Base-by-base conservation (phyloP, 805 yeast genomes). In the Kuraishia floccosa region DNA sequence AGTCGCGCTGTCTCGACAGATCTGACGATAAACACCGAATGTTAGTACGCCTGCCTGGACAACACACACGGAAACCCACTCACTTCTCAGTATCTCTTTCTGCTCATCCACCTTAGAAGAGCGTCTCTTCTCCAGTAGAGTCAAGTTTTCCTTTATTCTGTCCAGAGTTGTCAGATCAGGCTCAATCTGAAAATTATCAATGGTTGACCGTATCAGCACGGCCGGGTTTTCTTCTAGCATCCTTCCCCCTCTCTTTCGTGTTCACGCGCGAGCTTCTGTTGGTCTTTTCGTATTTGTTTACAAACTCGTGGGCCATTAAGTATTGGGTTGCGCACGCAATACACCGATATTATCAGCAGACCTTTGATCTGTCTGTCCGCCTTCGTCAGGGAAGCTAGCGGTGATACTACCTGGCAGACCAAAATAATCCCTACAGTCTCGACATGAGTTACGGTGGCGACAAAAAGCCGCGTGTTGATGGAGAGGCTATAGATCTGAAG, bases 131-230 rank as follows among this genome's bases (percentile, higher is more conserved):
- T 50, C 38, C 9, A 66, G 45, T 16, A 50, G 36, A 12, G 39
- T 35, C 11, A 63, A 43, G 30, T 57, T 52, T 10, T 55, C 64
- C 7, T 61, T 58, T 13, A 68, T 64, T 23, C 67, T 46, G 28
- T 63, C 63, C 2, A 71, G 43, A 2, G 66, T 59, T 17, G 53
- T 54, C 24, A 71, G 40, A 37, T 72, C 78, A 1, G 70, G 65
- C 38, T 65, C 66, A 5, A 69, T 61, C 35, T 69, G 71, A 32
- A 67, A 64, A n/a, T 60, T 60, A 24, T 64, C 70, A 4, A 60
- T 52, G 1, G 72, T 59, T 19, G 61, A 54, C 32, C 56, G 50
- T 14, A 67, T 45, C 19, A 67, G 46, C 9, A 41, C 46, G 22
- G 52, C 60, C 18, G 28, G 28, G 19, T 13, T 13, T 17, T 26